A percentile compares a stretch with the other conserved stretches of the same genome.
Conservation (phyloP, 83 land plant genomes). For the Thuja plicata region DNA sequence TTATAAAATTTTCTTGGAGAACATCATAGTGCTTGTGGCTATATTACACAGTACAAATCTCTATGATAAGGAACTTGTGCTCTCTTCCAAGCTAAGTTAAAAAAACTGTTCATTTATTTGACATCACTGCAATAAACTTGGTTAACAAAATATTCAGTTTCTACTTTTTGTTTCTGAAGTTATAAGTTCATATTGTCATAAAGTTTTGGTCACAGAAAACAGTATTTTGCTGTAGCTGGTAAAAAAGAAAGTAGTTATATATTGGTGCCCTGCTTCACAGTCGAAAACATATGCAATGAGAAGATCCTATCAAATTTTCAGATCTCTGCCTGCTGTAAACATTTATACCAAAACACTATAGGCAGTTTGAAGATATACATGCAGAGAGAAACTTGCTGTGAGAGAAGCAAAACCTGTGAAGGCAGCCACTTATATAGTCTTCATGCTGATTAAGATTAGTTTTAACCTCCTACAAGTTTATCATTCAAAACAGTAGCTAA, state of each 20-base stretch:
- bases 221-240: background rate
- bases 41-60: background rate
- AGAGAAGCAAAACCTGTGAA: background rate
- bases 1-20: background rate
- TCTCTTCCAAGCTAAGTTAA: background rate
- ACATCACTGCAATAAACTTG: background rate
- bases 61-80: background rate
- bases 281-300: background rate
- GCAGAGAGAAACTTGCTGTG: background rate
- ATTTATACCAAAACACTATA: background rate
- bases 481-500: background rate
- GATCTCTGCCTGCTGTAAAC: background rate
- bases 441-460: background rate
- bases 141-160: background rate
- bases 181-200: background rate
- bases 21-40: background rate
- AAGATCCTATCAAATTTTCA: background rate
- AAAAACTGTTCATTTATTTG: background rate
- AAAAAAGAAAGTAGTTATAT: background rate
- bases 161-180: background rate
- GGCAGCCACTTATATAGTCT: background rate
- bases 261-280: background rate
- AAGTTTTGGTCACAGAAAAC: background rate
- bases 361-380: background rate
- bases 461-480: background rate